Evolutionary conservation across 2,329 filamentous ascomycete species (phyloP), one percentile per base, ranked within the genome.

Genomic region (Cercospora nicotianae): DNA sequence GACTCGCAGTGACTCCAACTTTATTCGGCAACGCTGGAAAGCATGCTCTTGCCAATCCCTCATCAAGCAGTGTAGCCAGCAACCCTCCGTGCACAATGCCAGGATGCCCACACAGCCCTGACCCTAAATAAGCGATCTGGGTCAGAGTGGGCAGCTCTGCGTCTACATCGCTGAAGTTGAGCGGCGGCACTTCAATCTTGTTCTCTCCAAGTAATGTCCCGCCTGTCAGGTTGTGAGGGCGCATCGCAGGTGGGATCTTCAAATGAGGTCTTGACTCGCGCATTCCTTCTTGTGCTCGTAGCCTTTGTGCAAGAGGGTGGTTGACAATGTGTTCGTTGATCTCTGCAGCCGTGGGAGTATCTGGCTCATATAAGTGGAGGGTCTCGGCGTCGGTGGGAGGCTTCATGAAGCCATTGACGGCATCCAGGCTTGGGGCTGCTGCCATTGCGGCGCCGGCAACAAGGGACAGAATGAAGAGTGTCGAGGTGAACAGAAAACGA

Each of bases 61-160:
- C 94, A 77, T 98, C 94, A 63, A 98, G 83, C 78, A 98, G 86
- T 12, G 94, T 97, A n/a, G 94, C 94, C 66, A 98, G 83, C 71
- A 97, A 82, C 0, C 94, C 94, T 61, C 94, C 94, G 78, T 98
- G 95, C 6, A 97, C 87, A 70, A 98, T 92, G 2, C 91, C 93
- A 5, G 92, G 91, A 79, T 98, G 94, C 1, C 94, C 94, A 77
- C 93, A 97, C 48, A 98, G 83, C 74, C 92, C 89, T 2, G 85
- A 81, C 1, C 94, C 94, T 0, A 97, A 85, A 77, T 94, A 94
- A 63, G 89, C 86, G 51, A 98, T 86, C 13, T 89, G 87, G 5
- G 94, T 87, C 51, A 81, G 77, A 5, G 67, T 68, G 3, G 77
- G 77, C 63, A 92, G 91, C 30, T 85, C 87, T 23, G 87, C 85